Conservation (phyloP, 2,329 filamentous ascomycete species). For the Aureobasidium sp. region DNA sequence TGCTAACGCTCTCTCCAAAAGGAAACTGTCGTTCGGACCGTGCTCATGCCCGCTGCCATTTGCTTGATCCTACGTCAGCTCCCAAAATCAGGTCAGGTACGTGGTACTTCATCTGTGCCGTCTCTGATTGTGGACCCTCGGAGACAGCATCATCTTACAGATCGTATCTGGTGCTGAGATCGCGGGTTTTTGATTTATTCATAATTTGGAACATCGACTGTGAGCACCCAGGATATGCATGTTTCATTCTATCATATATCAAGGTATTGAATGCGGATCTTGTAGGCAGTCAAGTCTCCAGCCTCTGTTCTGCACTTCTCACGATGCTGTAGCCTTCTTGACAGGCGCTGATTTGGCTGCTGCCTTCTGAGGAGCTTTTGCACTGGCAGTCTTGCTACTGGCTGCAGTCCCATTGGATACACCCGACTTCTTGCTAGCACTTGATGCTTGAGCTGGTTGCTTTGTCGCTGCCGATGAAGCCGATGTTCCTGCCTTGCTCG, state of each 20-base stretch:
- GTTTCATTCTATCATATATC: not conserved
- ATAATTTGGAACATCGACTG: not conserved
- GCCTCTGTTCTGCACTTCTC: not conserved
- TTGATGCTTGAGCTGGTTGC: not conserved
- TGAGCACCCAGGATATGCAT: not conserved
- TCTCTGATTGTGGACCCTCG: not conserved
- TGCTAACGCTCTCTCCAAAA: not conserved
- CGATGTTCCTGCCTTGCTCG: not conserved
- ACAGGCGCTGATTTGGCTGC: not conserved
- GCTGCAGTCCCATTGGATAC: not conserved
- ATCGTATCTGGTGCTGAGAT: not conserved
- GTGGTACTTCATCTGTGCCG: not conserved
- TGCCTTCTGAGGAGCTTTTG: not conserved
- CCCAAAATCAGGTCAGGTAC: not conserved
- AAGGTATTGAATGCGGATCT: not conserved
- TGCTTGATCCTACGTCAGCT: not conserved
- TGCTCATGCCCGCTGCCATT: not conserved
- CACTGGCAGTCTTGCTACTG: not conserved
- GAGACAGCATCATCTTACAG: not conserved
- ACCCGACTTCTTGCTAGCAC: not conserved
- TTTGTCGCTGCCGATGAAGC: constrained; percentile 4
- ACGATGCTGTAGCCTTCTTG: not conserved
- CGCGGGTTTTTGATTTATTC: not conserved
- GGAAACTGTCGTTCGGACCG: not conserved
- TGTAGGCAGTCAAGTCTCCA: too few species aligned